These are phyloP conservation scores for Ascosphaera aggregata DNA, from an alignment of 2,329 filamentous ascomycete genomes.

Conservation along the genomic window DNA sequence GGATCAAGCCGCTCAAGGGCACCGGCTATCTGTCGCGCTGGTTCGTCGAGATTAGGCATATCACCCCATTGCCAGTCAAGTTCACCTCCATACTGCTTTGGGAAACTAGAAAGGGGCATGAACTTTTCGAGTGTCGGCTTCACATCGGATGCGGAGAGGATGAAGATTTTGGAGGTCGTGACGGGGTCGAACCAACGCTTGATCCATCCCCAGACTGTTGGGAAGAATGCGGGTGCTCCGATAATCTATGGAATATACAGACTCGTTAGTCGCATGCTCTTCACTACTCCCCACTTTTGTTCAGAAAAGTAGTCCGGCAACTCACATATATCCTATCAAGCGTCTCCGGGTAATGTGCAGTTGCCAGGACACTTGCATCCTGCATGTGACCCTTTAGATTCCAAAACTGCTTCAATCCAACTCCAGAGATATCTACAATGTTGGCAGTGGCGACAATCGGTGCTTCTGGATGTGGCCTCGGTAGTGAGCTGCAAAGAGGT, in stretches of 20 bases:
- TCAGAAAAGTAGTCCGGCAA: slow-evolving; percentile 2
- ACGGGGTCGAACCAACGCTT: slow-evolving; percentile 91
- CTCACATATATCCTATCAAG: slow-evolving; percentile 54
- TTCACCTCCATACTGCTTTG: slow-evolving; percentile 70
- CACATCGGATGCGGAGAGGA: slow-evolving; percentile 51
- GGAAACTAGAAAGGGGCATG: slow-evolving; percentile 63
- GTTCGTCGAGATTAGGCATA: slow-evolving; percentile 43
- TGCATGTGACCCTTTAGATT: slow-evolving; percentile 89
- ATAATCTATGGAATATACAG: slow-evolving; percentile 36
- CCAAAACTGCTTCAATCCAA: slow-evolving; percentile 88
- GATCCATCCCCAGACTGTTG: slow-evolving; percentile 77
- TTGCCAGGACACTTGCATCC: slow-evolving; percentile 66
- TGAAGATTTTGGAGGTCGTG: slow-evolving; percentile 90
- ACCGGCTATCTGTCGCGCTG: slow-evolving; percentile 13
- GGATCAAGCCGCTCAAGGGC: slow-evolving; percentile 10
- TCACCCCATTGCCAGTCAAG: slow-evolving; percentile 65
- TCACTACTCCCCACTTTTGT: too few relatives aligned
- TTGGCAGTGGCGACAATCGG: slow-evolving; percentile 85
- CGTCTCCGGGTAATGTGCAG: slow-evolving; percentile 87
- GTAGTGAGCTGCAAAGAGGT: slow-evolving; percentile 59
- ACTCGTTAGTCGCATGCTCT: too few relatives aligned
- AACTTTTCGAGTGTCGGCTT: slow-evolving; percentile 54
- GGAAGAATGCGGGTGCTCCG: slow-evolving; percentile 74
- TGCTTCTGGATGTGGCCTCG: slow-evolving; percentile 50
- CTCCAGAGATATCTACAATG: slow-evolving; percentile 77